Percentiles rank a stretch among this genome's conserved stretches.
phyloP scores from a whole-genome alignment of 768 basidiomycete genomes.

The Thelephora aurantiotincta region DNA sequence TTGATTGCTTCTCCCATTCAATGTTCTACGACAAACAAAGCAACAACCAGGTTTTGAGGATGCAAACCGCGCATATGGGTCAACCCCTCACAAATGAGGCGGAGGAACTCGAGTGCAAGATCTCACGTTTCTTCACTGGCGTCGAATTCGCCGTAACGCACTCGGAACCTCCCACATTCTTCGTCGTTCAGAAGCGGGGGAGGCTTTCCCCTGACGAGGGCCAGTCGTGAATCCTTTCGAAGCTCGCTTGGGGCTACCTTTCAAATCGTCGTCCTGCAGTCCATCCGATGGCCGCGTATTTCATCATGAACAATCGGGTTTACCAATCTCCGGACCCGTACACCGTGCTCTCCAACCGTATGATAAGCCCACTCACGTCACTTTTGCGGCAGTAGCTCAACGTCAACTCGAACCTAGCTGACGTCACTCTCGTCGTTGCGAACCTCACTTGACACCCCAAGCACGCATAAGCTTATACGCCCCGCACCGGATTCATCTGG shows the following conservation, averaged over 20 bases:
- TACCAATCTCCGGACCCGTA: conserved; percentile 83
- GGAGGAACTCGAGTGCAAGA: conserved; percentile 76
- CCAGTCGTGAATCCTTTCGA: conserved; percentile 18
- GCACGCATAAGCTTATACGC: conserved; percentile 64
- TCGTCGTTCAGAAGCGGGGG: conserved; percentile 84
- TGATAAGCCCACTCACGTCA: conserved; percentile 53
- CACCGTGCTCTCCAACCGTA: conserved; percentile 68
- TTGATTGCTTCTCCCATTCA: conserved; percentile 82
- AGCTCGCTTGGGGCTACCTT: neutral
- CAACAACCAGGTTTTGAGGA: conserved; percentile 83
- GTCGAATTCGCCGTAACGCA: conserved; percentile 80
- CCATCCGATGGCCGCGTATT: conserved; percentile 68
- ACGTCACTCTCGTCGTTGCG: conserved; percentile 60
- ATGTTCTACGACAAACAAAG: conserved; percentile 94
- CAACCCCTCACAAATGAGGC: conserved; percentile 64
- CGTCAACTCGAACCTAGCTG: conserved; percentile 29
- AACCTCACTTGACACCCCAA: conserved; percentile 62
- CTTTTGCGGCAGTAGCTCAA: too few relatives aligned
- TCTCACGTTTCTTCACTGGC: too few relatives aligned
- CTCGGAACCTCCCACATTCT: conserved; percentile 64
- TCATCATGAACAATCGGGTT: conserved; percentile 79
- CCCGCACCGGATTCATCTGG: conserved; percentile 76
- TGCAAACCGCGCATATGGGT: conserved; percentile 89
- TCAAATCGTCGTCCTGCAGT: conserved; percentile 26
- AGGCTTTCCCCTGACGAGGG: conserved; percentile 76